Conservation (phyloP, 1,284 basidiomycete species). For the Cystobasidium pallidum region DNA sequence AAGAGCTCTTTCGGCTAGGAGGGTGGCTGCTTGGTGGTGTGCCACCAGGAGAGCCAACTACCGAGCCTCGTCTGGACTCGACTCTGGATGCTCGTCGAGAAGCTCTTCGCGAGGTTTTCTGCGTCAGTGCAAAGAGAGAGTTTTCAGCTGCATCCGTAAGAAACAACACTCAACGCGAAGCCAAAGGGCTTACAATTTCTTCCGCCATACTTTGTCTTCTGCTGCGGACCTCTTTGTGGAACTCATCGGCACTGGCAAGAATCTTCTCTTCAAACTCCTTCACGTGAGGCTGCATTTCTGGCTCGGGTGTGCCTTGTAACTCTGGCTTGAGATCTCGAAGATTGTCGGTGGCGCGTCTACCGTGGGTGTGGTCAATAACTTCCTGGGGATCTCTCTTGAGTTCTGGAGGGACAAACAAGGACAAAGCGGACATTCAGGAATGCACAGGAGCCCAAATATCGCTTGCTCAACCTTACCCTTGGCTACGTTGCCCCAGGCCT, state of each 20-base stretch:
- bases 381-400: slow-evolving; percentile 52
- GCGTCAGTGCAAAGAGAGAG: no score
- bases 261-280: slow-evolving; percentile 70
- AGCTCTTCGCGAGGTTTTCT: slow-evolving; percentile 35
- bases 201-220: slow-evolving; percentile 42
- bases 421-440: no score
- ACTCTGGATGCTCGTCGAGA: slow-evolving; percentile 30
- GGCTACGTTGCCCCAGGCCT: slow-evolving; percentile 76
- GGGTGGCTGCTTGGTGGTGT: slow-evolving; percentile 37
- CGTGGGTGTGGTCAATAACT: slow-evolving; percentile 66
- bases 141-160: no score
- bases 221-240: slow-evolving; percentile 54
- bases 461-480: slow-evolving; percentile 68
- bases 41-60: slow-evolving; percentile 13
- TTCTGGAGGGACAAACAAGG: slow-evolving; percentile 54
- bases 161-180: no score
- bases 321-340: slow-evolving; percentile 65
- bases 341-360: slow-evolving; percentile 72
- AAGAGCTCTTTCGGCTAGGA: slow-evolving; percentile 45
- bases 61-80: slow-evolving; percentile 33
- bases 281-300: slow-evolving; percentile 71
- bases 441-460: no score
- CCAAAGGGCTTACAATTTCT: slow-evolving; percentile 38
- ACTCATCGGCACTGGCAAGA: slow-evolving; percentile 72
- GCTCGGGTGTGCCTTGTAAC: slow-evolving; percentile 59